Percentiles rank a stretch among this genome's conserved stretches.
These are phyloP conservation scores for Centaurea solstitialis DNA, from an alignment of 129 eudicot genomes.

Conservation along the genomic window DNA sequence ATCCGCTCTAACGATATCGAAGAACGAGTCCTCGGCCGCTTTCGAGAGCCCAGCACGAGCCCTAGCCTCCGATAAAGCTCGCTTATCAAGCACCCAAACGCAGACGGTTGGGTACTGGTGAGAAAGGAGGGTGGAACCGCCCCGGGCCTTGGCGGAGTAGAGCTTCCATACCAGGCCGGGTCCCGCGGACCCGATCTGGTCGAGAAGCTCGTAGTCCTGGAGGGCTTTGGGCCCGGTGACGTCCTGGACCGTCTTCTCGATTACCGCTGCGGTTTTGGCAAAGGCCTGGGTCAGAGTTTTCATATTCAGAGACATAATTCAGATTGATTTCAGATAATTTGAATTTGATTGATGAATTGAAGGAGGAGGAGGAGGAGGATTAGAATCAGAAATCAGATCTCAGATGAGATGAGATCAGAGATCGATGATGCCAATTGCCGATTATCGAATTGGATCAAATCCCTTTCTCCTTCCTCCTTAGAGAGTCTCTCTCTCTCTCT, in stretches of 20 bases:
- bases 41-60: conserved; percentile 65
- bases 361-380: not conserved
- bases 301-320: conserved; percentile 85
- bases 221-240: conserved; percentile 91
- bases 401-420: not conserved
- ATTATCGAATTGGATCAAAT: conserved; percentile 19
- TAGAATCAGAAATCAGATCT: conserved; percentile 12
- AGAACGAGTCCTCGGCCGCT: conserved; percentile 79
- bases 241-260: conserved; percentile 90
- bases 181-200: conserved; percentile 98
- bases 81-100: conserved; percentile 89
- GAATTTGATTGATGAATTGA: not conserved
- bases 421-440: not conserved
- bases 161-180: conserved; percentile 90
- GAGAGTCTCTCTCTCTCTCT: not conserved
- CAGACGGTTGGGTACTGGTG: conserved; percentile 81
- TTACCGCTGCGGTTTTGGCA: conserved; percentile 92
- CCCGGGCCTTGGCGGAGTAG: conserved; percentile 74
- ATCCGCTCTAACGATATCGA: conserved; percentile 77
- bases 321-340: not conserved
- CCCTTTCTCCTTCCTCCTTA: not conserved
- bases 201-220: conserved; percentile 83
- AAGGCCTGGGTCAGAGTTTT: conserved; percentile 93
- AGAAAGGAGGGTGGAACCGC: conserved; percentile 37
- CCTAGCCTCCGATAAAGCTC: conserved; percentile 62